These are phyloP conservation scores for Neurospora sp. DNA, from an alignment of 495 filamentous ascomycete genomes.

Conservation along the genomic window DNA sequence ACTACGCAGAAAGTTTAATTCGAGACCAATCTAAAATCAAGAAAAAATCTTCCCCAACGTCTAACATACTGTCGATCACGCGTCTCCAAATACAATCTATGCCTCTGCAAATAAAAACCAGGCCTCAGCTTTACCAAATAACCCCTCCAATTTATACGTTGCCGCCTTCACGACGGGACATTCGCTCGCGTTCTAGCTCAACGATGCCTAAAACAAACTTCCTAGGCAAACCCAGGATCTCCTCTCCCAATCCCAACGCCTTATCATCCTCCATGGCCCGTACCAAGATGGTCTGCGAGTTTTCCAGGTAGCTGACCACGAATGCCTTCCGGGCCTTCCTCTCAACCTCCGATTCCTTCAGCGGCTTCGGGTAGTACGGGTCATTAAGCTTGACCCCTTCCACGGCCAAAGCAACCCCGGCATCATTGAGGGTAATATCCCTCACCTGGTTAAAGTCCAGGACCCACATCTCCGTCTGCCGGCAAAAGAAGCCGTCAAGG, in stretches of 20 bases:
- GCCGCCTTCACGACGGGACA: neutral
- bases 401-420: conserved; percentile 14
- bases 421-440: conserved; percentile 13
- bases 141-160: neutral
- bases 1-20: too few relatives aligned
- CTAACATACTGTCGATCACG: neutral
- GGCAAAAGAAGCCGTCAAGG: conserved; percentile 7
- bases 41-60: too few relatives aligned
- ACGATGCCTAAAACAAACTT: conserved; percentile 1
- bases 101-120: neutral
- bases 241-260: neutral
- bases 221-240: neutral
- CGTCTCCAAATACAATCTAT: too few relatives aligned
- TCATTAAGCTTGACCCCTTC: conserved; percentile 13
- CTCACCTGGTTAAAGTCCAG: conserved; percentile 22
- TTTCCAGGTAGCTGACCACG: neutral
- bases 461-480: conserved; percentile 13
- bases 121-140: too few relatives aligned
- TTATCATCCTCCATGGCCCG: neutral
- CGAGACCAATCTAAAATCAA: too few relatives aligned
- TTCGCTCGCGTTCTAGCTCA: neutral
- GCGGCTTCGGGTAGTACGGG: conserved; percentile 16
- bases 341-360: neutral
- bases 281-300: neutral
- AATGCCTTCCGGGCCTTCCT: neutral